A percentile compares a stretch with the other conserved stretches of the same genome.
These are phyloP conservation scores for Fusarium siculi DNA, from an alignment of 2,329 filamentous ascomycete species.

Conservation along the genomic window DNA sequence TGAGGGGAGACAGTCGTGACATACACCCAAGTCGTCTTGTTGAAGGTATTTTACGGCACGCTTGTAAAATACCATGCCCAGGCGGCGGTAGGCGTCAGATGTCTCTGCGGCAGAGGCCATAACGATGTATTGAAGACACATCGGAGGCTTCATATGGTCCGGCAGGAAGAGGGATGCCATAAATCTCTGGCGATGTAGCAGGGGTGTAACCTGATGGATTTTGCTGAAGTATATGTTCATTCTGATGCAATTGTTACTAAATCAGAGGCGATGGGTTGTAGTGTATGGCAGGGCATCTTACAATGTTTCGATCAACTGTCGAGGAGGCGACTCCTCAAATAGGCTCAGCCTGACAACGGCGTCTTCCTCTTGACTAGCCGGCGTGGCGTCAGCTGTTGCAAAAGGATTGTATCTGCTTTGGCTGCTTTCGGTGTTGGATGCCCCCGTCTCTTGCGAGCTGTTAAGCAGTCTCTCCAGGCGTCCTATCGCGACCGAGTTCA, in stretches of 20 bases:
- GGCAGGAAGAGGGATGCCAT: background rate
- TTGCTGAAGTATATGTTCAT: slow-evolving; percentile 1
- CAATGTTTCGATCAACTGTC: slow-evolving; percentile 7
- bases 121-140: slow-evolving; percentile 25
- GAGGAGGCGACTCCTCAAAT: background rate
- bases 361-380: background rate
- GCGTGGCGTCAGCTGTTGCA: too few species aligned
- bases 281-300: background rate
- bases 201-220: slow-evolving; percentile 1
- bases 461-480: slow-evolving; percentile 5
- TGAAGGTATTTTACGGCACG: slow-evolving; percentile 7
- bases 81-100: background rate
- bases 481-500: background rate
- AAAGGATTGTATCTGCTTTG: background rate
- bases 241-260: background rate
- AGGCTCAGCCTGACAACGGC: background rate
- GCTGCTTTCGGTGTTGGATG: too few species aligned
- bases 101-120: slow-evolving; percentile 20
- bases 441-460: background rate
- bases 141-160: slow-evolving; percentile 4
- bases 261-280: background rate
- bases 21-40: background rate
- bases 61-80: background rate
- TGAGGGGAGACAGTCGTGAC: accelerated
- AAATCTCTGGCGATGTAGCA: slow-evolving; percentile 14